A percentile compares a stretch with the other conserved stretches of the same genome.
Evolutionary conservation across 441 rosid species (phyloP).

Genomic region (Corymbia calophylla): DNA sequence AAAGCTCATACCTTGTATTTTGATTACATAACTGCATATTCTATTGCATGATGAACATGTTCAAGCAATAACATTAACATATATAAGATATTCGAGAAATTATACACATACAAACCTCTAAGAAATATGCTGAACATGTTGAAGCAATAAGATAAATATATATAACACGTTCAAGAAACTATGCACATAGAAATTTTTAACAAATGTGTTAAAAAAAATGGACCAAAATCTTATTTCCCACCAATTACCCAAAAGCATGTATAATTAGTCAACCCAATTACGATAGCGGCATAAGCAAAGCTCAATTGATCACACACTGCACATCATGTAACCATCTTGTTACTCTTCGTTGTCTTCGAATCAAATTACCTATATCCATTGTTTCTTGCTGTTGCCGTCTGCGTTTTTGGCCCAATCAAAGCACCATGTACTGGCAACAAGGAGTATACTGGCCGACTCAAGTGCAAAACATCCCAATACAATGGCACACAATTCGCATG

Average conservation of each 20-base stretch:
- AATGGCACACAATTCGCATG: not conserved
- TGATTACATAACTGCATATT: not conserved
- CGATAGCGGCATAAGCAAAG: not conserved
- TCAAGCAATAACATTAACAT: not conserved
- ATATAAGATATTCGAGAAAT: not conserved
- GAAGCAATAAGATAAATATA: not conserved
- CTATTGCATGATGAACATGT: not conserved
- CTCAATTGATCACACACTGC: not conserved
- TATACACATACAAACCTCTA: not conserved
- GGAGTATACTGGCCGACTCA: not conserved
- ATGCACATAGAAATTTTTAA: not conserved
- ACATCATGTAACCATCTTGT: not conserved
- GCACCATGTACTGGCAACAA: not conserved
- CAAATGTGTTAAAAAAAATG: not conserved
- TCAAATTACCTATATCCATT: not conserved
- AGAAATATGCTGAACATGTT: not conserved
- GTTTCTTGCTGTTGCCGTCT: not conserved
- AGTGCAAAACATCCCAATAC: not conserved
- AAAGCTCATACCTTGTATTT: not conserved
- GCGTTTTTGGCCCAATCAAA: not conserved
- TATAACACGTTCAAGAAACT: not conserved
- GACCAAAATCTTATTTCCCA: not conserved
- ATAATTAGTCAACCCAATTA: not conserved
- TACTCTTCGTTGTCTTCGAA: not conserved
- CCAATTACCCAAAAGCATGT: not conserved